Base-by-base conservation (phyloP, 1,284 basidiomycete genomes). In the Austroboletus sp. region DNA sequence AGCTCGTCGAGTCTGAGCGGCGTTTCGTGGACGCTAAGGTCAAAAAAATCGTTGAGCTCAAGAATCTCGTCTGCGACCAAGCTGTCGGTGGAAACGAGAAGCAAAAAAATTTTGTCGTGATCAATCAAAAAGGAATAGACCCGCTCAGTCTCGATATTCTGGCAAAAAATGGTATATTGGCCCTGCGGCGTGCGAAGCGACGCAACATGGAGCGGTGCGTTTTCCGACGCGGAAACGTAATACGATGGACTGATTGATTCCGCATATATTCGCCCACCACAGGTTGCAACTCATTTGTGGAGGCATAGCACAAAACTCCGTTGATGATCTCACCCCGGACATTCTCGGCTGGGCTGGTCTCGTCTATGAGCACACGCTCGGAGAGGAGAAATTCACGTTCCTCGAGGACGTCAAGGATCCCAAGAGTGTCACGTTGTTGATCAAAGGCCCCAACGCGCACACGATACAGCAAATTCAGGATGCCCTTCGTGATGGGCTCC, bases 61-160 rank as follows among this genome's bases (percentile, higher is more conserved):
- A 99, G 72, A 90, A 95, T 64, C 74, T 83, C 40, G 95, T 98
- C 2, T 99, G 96, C 66, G 96, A 97, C 66, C 85, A 90, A 65
- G 82, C 82, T 13, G 78, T 95, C 23, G 88, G 87, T 57, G 75
- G 76, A 26, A 82, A 82, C 52, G 85, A 87, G 65, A 85, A 85
- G 65, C 73, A 70, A 52, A 95, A 91, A 71, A 83, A 76, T 61
- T 98, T 99, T 66, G 95, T 98, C 46, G 72, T 98, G 50, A 87
- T 99, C 72, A 99, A 98, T 68, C 96, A 99, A 70, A 99, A 99
- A 71, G 96, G 96, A 58, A 99, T 99, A 55, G 96, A 99, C 68
- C 96, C 96, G 8, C 82, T 99, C 66, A 92, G 88, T 61, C 77
- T 99, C 48, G 96, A 99, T 68, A 85, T 98, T 42, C 74, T 99